phyloP scores from a whole-genome alignment of 805 yeast genomes.

The Pichia exigua region DNA sequence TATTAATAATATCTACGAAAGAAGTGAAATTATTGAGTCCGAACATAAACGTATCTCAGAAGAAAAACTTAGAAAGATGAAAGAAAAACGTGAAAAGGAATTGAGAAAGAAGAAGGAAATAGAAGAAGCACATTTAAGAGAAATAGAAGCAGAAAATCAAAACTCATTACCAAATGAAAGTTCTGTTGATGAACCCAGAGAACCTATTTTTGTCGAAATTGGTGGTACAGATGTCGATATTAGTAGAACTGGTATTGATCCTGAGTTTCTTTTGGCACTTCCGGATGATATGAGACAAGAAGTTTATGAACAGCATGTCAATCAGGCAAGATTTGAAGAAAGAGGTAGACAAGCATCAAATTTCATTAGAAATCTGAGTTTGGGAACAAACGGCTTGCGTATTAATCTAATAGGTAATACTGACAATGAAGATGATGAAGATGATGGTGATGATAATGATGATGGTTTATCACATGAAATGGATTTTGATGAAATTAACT shows the following conservation, averaged over 20 bases:
- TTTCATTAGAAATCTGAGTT: conserved; percentile 4
- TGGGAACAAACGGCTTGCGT: not conserved
- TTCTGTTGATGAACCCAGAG: conserved; percentile 14
- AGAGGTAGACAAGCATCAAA: conserved; percentile 13
- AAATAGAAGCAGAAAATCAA: conserved; percentile 22
- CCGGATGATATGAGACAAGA: conserved; percentile 93
- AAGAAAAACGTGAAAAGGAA: conserved; percentile 7
- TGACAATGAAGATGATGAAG: conserved; percentile 10
- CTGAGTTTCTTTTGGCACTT: conserved; percentile 79
- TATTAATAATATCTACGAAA: conserved; percentile 33
- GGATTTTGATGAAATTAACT: conserved; percentile 20
- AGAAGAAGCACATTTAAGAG: conserved; percentile 25
- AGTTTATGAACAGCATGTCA: conserved; percentile 75
- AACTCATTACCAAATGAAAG: conserved; percentile 16
- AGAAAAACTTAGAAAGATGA: conserved; percentile 23
- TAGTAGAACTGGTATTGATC: conserved; percentile 86
- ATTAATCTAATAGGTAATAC: conserved; percentile 25
- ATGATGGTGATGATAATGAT: not conserved
- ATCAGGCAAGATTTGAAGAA: conserved; percentile 61
- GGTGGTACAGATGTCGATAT: conserved; percentile 78
- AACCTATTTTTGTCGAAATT: conserved; percentile 62
- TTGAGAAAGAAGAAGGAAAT: conserved; percentile 29
- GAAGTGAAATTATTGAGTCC: conserved; percentile 35
- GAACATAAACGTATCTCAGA: conserved; percentile 12
- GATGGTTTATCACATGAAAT: conserved; percentile 16